phyloP scores from a whole-genome alignment of 257 asterid species.

The Solanum pimpinellifolium region DNA sequence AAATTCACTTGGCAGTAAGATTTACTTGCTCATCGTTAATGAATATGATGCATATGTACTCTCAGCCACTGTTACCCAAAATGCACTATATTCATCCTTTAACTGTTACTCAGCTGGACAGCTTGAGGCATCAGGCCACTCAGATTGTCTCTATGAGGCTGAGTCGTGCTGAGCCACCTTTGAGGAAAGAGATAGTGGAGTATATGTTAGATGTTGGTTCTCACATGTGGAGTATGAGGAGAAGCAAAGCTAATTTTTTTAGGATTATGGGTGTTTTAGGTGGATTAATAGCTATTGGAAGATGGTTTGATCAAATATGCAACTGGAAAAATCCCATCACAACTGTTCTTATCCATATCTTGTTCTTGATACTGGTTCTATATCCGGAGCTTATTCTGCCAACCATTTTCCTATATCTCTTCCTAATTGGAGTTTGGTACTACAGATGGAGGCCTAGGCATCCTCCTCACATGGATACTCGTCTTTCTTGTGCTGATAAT shows the following conservation, averaged over 20 bases:
- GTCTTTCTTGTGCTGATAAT: conserved; percentile 2
- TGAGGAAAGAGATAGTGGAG: conserved; percentile 9
- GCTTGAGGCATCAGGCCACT: conserved; percentile 3
- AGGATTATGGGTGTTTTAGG: background rate
- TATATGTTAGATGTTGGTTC: conserved; percentile 5
- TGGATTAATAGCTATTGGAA: conserved; percentile 1
- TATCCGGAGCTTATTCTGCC: conserved; percentile 8
- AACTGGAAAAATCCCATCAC: conserved; percentile 8
- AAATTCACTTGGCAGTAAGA: conserved; percentile 3
- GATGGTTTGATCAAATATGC: conserved; percentile 4
- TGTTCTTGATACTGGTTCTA: background rate
- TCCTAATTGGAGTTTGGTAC: conserved; percentile 1
- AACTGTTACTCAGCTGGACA: background rate
- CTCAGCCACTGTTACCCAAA: conserved; percentile 3
- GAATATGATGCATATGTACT: conserved; percentile 5
- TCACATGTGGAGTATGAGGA: conserved; percentile 10
- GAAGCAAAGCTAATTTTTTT: conserved; percentile 5
- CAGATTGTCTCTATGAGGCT: conserved; percentile 2
- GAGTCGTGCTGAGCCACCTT: conserved; percentile 7
- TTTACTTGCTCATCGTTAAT: conserved; percentile 4
- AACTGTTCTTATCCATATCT: conserved; percentile 1
- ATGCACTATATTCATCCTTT: conserved; percentile 7
- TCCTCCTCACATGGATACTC: conserved; percentile 10
- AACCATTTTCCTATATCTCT: conserved; percentile 4
- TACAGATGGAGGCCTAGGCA: conserved; percentile 6